Percentiles rank a stretch among this genome's conserved stretches.
Evolutionary conservation across 306 rosid genomes (phyloP).

Genomic region (Pueraria montana): DNA sequence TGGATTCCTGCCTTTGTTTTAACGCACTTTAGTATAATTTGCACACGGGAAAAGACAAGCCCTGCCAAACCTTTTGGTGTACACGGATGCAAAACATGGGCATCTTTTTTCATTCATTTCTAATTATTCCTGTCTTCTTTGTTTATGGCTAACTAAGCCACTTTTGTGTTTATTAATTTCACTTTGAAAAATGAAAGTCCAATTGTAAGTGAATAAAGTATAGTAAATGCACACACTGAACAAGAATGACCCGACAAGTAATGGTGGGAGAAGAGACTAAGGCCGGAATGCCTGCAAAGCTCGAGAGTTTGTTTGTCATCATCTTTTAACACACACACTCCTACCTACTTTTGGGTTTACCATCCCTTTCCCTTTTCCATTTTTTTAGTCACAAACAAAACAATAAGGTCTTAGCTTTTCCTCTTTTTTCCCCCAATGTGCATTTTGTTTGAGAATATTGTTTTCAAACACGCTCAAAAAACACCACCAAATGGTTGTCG

Average conservation of each 20-base stretch:
- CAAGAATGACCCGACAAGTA: conserved; percentile 71
- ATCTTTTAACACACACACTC: conserved; percentile 60
- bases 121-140: conserved; percentile 39
- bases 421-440: conserved; percentile 39
- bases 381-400: conserved; percentile 43
- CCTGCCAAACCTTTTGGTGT: conserved; percentile 36
- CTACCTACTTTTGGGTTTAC: conserved; percentile 51
- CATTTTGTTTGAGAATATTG: conserved; percentile 23
- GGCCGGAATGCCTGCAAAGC: conserved; percentile 74
- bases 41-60: conserved; percentile 37
- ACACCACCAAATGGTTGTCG: not conserved
- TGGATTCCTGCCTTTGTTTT: conserved; percentile 69
- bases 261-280: conserved; percentile 72
- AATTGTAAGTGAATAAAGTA: not conserved
- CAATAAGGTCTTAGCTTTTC: conserved; percentile 49
- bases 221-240: conserved; percentile 47
- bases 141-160: conserved; percentile 26
- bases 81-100: conserved; percentile 50
- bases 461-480: conserved; percentile 4
- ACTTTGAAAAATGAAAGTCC: not conserved
- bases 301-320: conserved; percentile 65
- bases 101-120: conserved; percentile 48
- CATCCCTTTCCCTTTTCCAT: conserved; percentile 38
- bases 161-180: conserved; percentile 31
- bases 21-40: conserved; percentile 43